Evolutionary conservation across 805 yeast genomes (phyloP), one percentile per base, ranked within the genome.

Genomic region (Monosporozyma solicola): DNA sequence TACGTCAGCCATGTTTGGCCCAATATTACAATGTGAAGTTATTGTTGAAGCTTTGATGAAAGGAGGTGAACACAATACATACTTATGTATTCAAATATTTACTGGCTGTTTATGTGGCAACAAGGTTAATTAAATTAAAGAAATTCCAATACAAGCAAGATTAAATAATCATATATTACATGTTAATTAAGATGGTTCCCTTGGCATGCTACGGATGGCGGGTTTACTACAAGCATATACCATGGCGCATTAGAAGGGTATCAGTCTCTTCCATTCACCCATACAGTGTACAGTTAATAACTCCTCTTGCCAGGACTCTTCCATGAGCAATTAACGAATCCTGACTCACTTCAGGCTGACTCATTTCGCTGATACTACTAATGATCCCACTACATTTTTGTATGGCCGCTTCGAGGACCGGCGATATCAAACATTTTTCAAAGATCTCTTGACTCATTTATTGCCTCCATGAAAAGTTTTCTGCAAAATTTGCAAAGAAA

Each of bases 41-140:
- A 75, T 81, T 49, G 85, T 81, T 0, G 74, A 82, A 53, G 73
- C 80, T 2, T 61, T 81, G 48, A 71, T 72, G 50, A 68, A 62
- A n/a, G 49, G 60, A 10, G 41, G 58, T 2, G 48, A 57, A 7
- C 53, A 52, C 6, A 69, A 66, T 31, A 86, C 87, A 2, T 84
- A 77, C 58, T 66, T 78, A 37, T 75, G 83, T 57, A 74, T 85
- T 1, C 88, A 83, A 60, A 72, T 82, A 1, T 82, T 81, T 62
- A 76, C 81, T 4, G 88, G 86, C 2, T 60, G 73, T 20, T 64
- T 77, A 47, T n/a, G 66, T 65, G 10, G 77, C 77, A 0, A 60
- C 20, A 20, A 20, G 20, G 76, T 10, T 5, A 79, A 2, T 53
- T 80, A 29, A 65, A 68, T 80, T 22, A 71, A 90, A 57, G 84